Base-by-base conservation (phyloP, 2,329 filamentous ascomycete species). In the Aspergillus spinulosporus region DNA sequence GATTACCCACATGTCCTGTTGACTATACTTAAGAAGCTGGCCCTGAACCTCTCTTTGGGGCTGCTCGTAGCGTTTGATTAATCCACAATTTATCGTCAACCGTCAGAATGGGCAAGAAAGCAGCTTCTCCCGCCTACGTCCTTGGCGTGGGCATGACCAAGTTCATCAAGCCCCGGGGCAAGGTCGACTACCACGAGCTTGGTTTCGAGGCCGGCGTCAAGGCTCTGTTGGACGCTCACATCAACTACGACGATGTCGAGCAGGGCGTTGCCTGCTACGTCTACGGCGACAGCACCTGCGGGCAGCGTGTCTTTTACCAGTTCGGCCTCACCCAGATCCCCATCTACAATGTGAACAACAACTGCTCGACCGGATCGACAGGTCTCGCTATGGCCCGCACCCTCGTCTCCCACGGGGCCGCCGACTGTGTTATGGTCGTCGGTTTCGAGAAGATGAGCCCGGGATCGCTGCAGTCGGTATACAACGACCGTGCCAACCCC, bases 361-460 rank as follows among this genome's bases (percentile, higher is more conserved):
- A 97, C 80, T 97, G 93, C 82, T 90, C 90, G 3, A 97, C 93
- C 0, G 94, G 93, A n/a, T 92, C 88, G 3, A 96, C 93, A 0
- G 94, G 93, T 6, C 79, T 97, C 56, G 87, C 87, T 70, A 88
- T 97, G 83, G 94, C 84, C 1, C 82, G 92, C 34, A 90, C 87
- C 52, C 82, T 95, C 72, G 87, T 97, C 66, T 82, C 85, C 5
- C 83, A 89, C 66, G 92, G 92, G 32, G 89, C 85, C 11, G 89
- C 91, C 1, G 90, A 96, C 74, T 96, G 91, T 71, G 86, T 96
- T 15, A 79, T 99, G 59, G 92, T 97, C 1, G 85, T 97, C 15
- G 94, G 93, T 3, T 97, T 97, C 67, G 94, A 97, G 82, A 97
- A 97, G 85, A 97, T 97, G 93, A 92, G 88, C 77, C 88, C 89